Percentiles rank a stretch among this genome's conserved stretches.
phyloP scores from a whole-genome alignment of 176 grass and related monocot species.

The Raddia guianensis region DNA sequence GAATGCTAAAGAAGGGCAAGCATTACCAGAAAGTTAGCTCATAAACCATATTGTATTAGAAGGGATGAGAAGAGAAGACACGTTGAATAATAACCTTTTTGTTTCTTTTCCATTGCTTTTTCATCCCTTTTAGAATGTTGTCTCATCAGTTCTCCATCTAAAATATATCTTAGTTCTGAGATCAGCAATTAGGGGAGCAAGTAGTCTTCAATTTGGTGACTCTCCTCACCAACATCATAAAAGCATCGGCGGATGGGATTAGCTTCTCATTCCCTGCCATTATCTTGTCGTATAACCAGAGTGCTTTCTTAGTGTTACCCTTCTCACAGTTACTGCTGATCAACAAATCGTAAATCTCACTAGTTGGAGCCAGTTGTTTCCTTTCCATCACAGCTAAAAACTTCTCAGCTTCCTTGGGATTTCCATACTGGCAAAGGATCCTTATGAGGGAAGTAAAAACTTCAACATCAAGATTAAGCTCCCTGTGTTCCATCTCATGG shows the following conservation, averaged over 20 bases:
- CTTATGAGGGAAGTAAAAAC: constrained; percentile 52
- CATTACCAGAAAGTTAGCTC: constrained; percentile 1
- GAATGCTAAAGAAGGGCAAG: background rate
- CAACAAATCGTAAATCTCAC: constrained; percentile 51
- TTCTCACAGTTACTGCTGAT: constrained; percentile 61
- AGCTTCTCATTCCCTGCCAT: constrained; percentile 42
- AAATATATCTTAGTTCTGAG: background rate
- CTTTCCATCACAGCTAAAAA: constrained; percentile 49
- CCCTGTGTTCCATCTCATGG: constrained; percentile 72
- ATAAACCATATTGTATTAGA: background rate
- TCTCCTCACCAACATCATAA: constrained; percentile 61
- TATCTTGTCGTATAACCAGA: constrained; percentile 77
- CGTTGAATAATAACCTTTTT: constrained; percentile 9
- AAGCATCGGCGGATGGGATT: constrained; percentile 54
- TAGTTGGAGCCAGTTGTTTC: constrained; percentile 42
- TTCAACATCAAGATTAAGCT: constrained; percentile 29
- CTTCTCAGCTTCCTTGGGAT: constrained; percentile 73
- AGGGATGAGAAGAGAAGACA: background rate
- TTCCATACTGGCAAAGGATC: constrained; percentile 64
- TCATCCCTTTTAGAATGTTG: background rate
- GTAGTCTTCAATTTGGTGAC: constrained; percentile 51
- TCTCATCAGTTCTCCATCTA: background rate
- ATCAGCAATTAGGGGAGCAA: constrained; percentile 15
- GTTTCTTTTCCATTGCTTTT: background rate
- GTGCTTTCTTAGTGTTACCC: constrained; percentile 59